phyloP scores from a whole-genome alignment of 768 basidiomycete species.

The Boletus tomentosulus region DNA sequence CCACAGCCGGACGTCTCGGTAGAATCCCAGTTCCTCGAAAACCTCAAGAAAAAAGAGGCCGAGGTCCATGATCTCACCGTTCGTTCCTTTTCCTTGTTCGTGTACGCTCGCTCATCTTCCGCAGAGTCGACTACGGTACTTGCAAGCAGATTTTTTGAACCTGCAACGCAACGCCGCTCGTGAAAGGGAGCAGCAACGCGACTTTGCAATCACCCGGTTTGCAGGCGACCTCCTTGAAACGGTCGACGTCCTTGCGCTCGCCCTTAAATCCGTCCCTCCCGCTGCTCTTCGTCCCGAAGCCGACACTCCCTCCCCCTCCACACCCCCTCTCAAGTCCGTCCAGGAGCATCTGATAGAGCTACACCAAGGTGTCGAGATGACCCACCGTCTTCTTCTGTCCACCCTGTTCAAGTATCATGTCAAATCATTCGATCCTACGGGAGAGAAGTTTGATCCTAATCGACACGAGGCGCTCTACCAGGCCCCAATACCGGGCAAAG shows the following conservation, averaged over 20 bases:
- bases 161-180: constrained; percentile 86
- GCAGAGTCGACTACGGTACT: constrained; percentile 84
- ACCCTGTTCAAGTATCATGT: constrained; percentile 91
- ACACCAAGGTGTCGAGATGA: constrained; percentile 85
- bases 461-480: constrained; percentile 93
- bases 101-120: constrained; percentile 2
- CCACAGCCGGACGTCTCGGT: constrained; percentile 30
- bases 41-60: constrained; percentile 76
- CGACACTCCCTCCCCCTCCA: constrained; percentile 22
- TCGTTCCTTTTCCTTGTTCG: constrained; percentile 23
- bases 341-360: constrained; percentile 64
- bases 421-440: constrained; percentile 86
- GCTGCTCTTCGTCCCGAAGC: constrained; percentile 36
- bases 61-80: constrained; percentile 86
- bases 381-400: constrained; percentile 83
- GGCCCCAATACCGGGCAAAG: constrained; percentile 84
- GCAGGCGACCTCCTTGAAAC: constrained; percentile 87
- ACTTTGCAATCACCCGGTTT: constrained; percentile 91
- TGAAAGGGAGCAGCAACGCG: constrained; percentile 88
- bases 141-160: constrained; percentile 94
- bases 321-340: constrained; percentile 42
- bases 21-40: constrained; percentile 38
- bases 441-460: constrained; percentile 94
- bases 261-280: constrained; percentile 72
- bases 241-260: constrained; percentile 84